These are phyloP conservation scores for Termitomyces eurrhizus DNA, from an alignment of 768 basidiomycete species.

Conservation along the genomic window DNA sequence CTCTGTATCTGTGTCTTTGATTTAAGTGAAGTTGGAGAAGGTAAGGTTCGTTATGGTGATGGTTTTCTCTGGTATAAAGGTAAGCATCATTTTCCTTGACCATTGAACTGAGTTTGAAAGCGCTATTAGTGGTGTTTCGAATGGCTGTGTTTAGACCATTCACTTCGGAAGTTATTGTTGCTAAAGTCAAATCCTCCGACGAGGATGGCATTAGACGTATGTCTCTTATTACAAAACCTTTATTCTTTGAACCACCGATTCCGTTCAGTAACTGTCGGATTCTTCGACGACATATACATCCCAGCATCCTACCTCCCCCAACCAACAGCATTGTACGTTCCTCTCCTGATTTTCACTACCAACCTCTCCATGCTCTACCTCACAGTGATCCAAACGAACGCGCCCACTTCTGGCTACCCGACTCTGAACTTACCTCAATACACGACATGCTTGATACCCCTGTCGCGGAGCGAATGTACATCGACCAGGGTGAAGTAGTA, in stretches of 20 bases:
- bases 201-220: slow-evolving; percentile 79
- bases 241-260: background rate
- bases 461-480: slow-evolving; percentile 68
- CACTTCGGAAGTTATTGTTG: slow-evolving; percentile 83
- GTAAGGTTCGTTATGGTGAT: slow-evolving; percentile 92
- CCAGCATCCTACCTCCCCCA: slow-evolving; percentile 77
- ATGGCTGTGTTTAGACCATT: slow-evolving; percentile 92
- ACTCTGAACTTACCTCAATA: slow-evolving; percentile 45
- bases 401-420: slow-evolving; percentile 79
- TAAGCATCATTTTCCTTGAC: slow-evolving; percentile 27
- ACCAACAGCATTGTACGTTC: slow-evolving; percentile 70
- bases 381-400: slow-evolving; percentile 77
- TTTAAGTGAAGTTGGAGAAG: slow-evolving; percentile 80
- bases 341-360: background rate
- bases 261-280: slow-evolving; percentile 71
- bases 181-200: slow-evolving; percentile 84
- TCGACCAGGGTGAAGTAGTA: slow-evolving; percentile 71
- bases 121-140: slow-evolving; percentile 70
- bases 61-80: slow-evolving; percentile 95
- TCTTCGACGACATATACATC: slow-evolving; percentile 94
- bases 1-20: slow-evolving; percentile 91
- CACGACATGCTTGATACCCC: slow-evolving; percentile 71
- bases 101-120: background rate
- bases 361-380: background rate
- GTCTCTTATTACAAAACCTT: slow-evolving; percentile 22